Evolutionary conservation across 225 moss, liverwort and hornwort genomes (phyloP).

Genomic region (Thuidium tamariscinum): DNA sequence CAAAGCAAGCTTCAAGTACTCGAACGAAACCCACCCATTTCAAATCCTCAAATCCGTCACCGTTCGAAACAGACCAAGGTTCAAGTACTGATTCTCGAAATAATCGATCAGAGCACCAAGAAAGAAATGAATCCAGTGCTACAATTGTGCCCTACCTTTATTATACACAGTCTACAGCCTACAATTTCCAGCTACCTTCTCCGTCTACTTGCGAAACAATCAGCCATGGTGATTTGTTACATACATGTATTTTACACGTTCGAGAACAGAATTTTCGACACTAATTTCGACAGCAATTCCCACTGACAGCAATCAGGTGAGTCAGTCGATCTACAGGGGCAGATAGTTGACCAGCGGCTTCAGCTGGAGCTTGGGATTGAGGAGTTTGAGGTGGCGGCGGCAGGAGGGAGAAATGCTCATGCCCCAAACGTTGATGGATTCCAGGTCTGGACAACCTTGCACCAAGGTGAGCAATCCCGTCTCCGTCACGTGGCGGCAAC

Average conservation of each 20-base stretch:
- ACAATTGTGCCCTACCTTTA: not conserved
- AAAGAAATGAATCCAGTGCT: not conserved
- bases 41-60: not conserved
- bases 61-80: not conserved
- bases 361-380: conserved; percentile 54
- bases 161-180: not conserved
- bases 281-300: not conserved
- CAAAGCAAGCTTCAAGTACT: not conserved
- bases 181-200: not conserved
- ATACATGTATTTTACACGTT: not conserved
- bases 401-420: conserved; percentile 63
- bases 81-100: not conserved
- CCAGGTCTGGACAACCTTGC: conserved; percentile 34
- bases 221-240: not conserved
- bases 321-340: not conserved
- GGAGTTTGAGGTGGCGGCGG: conserved; percentile 37
- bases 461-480: conserved; percentile 49
- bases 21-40: not conserved
- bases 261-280: not conserved
- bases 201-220: not conserved
- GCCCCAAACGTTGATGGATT: conserved; percentile 79
- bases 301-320: not conserved
- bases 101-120: not conserved
- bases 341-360: conserved; percentile 21
- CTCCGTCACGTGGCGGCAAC: conserved; percentile 83